Conservation (phyloP, 495 filamentous ascomycete genomes). For the Neurospora tetraspora region DNA sequence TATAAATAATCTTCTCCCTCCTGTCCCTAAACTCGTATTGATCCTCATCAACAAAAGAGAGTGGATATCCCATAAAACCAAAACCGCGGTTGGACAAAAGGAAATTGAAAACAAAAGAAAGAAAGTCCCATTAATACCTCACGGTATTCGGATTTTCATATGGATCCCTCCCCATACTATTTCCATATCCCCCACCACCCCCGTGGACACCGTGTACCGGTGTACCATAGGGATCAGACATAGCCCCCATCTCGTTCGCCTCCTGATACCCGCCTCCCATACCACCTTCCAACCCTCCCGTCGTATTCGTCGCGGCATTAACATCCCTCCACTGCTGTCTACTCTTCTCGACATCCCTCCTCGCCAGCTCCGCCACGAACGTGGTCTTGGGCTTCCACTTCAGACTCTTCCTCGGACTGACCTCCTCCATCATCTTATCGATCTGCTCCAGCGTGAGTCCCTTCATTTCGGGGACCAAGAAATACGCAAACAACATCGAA, state of each 20-base stretch:
- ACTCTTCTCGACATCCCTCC: background rate
- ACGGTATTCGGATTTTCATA: background rate
- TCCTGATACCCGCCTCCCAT: background rate
- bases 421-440: conserved; percentile 79
- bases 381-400: conserved; percentile 63
- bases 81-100: background rate
- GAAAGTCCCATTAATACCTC: background rate
- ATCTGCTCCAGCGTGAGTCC: conserved; percentile 80
- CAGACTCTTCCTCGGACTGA: conserved; percentile 51
- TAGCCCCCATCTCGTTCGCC: background rate
- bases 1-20: background rate
- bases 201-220: background rate
- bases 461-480: conserved; percentile 77
- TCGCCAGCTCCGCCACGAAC: conserved; percentile 42
- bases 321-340: background rate
- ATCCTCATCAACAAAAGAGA: background rate
- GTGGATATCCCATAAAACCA: background rate
- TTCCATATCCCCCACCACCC: background rate
- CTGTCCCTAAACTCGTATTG: background rate
- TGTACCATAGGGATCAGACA: background rate
- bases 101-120: background rate
- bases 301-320: background rate
- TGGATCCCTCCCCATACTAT: background rate
- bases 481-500: conserved; percentile 61
- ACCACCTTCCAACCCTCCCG: background rate